Conservation (phyloP, 176 grass and related monocot species). For the Ampelocalamus luodianensis region DNA sequence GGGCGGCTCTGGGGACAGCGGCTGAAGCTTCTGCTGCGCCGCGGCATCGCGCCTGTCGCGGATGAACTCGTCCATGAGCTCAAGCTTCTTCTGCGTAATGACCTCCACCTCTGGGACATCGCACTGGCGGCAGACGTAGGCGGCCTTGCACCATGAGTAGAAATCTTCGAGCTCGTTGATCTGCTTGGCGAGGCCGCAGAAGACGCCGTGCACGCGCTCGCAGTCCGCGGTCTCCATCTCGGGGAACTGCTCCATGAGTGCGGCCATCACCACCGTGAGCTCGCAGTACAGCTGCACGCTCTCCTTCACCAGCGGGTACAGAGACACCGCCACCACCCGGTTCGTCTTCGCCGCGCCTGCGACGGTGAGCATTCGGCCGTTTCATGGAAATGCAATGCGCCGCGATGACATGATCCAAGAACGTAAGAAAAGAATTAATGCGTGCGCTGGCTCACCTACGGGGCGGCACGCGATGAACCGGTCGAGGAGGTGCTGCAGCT, state of each 20-base stretch:
- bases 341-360: conserved; percentile 73
- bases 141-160: conserved; percentile 74
- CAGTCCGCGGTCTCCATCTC: conserved; percentile 66
- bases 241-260: conserved; percentile 68
- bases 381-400: not conserved
- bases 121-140: conserved; percentile 62
- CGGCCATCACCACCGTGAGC: conserved; percentile 58
- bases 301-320: conserved; percentile 79
- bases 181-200: conserved; percentile 61
- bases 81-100: conserved; percentile 74
- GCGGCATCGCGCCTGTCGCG: conserved; percentile 60
- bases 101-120: conserved; percentile 79
- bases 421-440: not conserved
- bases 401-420: not conserved
- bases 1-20: conserved; percentile 12
- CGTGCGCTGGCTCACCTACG: conserved; percentile 42
- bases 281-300: conserved; percentile 87
- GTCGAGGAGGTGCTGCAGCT: conserved; percentile 72
- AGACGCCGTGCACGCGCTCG: conserved; percentile 59
- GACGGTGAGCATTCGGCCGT: not conserved
- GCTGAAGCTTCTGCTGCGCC: conserved; percentile 18
- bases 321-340: conserved; percentile 69
- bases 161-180: conserved; percentile 70
- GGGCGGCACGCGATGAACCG: conserved; percentile 82
- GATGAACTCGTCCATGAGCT: conserved; percentile 90